Evolutionary conservation across 805 yeast genomes (phyloP).

Genomic region (Candida bentonensis): DNA sequence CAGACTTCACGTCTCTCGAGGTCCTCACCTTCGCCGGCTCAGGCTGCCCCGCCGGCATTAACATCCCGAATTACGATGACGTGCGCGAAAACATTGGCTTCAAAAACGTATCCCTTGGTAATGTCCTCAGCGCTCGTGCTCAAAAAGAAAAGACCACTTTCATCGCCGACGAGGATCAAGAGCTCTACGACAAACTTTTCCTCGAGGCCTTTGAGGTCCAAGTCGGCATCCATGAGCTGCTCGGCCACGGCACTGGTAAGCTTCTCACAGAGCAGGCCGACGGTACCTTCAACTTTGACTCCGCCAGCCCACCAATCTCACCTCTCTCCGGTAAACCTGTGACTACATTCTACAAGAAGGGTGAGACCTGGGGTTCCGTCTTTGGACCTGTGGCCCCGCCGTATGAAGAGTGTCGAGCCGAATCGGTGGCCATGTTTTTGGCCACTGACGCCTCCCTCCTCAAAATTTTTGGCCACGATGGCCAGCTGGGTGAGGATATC

Average conservation of each 20-base stretch:
- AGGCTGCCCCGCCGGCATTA: conserved; percentile 88
- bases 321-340: conserved; percentile 46
- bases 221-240: conserved; percentile 82
- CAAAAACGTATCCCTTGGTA: conserved; percentile 81
- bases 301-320: conserved; percentile 44
- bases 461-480: conserved; percentile 56
- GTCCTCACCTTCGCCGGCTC: conserved; percentile 81
- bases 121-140: conserved; percentile 64
- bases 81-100: conserved; percentile 73
- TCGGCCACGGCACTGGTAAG: conserved; percentile 89
- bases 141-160: conserved; percentile 57
- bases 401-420: conserved; percentile 89
- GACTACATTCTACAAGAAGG: conserved; percentile 55
- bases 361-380: conserved; percentile 83
- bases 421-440: conserved; percentile 71
- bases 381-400: conserved; percentile 77
- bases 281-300: conserved; percentile 62
- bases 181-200: conserved; percentile 52
- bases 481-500: conserved; percentile 43
- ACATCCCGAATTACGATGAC: conserved; percentile 86
- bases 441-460: conserved; percentile 55
- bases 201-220: conserved; percentile 83
- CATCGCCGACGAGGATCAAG: conserved; percentile 37
- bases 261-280: conserved; percentile 46
- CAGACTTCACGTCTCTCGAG: conserved; percentile 84